Evolutionary conservation across 2,329 filamentous ascomycete genomes (phyloP), one percentile per base, ranked within the genome.

Genomic region (Rhytidhysteron rufulum): DNA sequence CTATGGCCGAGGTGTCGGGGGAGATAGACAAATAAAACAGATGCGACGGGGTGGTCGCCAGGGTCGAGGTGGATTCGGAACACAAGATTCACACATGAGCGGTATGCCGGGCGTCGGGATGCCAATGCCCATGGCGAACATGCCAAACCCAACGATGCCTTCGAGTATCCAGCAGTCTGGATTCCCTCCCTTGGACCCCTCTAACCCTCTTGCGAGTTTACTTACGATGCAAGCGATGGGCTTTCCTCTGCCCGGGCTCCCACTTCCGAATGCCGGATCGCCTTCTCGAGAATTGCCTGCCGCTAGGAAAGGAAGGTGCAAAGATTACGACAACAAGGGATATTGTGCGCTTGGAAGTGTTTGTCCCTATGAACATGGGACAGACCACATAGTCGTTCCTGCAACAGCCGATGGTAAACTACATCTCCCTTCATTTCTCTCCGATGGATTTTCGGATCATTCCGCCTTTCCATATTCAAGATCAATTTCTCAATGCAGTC

Each of bases 311-410:
- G 67, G 72, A 41, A 72, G 79, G 42, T 90, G 86, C 55, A 73
- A 77, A 42, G 82, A 88, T 59, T 88, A 85, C 52, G 83, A 88
- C 42, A 78, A 69, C 1, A 86, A 86, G 50, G 86, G 86, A 0
- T 87, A 78, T 53, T 90, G 86, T 56, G 74, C 80, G 5, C 70
- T 80, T 29, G 84, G 85, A 3, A 79, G 72, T 51, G 76, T 73
- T 17, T 90, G 86, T 63, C 75, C 72, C 29, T 88, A 78, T 52
- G 80, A 88, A 50, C 86, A 91, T 57, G 80, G 78, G 7, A 71
- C 74, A 37, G 73, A 80, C 45, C 69, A 73, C 10, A 60, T 74
- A 30, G 55, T 61, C 57, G 72, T 70, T 18, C 55, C 62, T 19
- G n/a, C 20, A 13, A 24, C 36, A 17, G 25, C 41, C 30, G 45